Evolutionary conservation across 768 basidiomycete genomes (phyloP).

Genomic region (Coprinopsis cinerea): DNA sequence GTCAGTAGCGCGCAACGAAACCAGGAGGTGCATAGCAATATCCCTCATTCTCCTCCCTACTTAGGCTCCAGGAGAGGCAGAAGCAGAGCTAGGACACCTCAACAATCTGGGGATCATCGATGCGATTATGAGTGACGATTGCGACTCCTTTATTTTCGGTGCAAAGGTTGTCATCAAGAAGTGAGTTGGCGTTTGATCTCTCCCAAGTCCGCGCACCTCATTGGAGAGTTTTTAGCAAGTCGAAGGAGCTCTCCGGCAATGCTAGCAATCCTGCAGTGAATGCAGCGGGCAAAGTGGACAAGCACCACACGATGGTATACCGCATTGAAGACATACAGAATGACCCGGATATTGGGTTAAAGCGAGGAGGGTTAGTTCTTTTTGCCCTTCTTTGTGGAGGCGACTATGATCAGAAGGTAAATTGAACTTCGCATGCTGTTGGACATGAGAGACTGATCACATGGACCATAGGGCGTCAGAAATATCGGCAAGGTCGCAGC

Average conservation of each 20-base stretch:
- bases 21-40: no score
- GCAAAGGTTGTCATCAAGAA: background rate
- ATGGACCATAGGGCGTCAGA: constrained; percentile 23
- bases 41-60: background rate
- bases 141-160: constrained; percentile 3
- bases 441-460: constrained; percentile 25
- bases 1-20: constrained; percentile 29
- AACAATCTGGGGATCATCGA: background rate
- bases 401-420: constrained; percentile 46
- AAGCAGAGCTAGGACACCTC: constrained; percentile 3
- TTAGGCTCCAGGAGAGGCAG: constrained; percentile 6
- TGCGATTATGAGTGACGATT: background rate
- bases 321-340: constrained; percentile 40
- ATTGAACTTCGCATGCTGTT: background rate
- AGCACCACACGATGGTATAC: constrained; percentile 27
- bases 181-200: constrained; percentile 1
- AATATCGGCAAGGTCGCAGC: constrained; percentile 51
- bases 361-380: constrained; percentile 52
- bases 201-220: no score
- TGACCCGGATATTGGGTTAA: constrained; percentile 59
- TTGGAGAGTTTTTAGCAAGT: constrained; percentile 28
- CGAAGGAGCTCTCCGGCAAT: constrained; percentile 49
- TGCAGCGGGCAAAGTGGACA: constrained; percentile 14
- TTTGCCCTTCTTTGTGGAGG: constrained; percentile 67
- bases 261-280: constrained; percentile 16